Evolutionary conservation across 2,329 filamentous ascomycete species (phyloP), one percentile per base, ranked within the genome.

Genomic region (Pezicula neosporulosa): DNA sequence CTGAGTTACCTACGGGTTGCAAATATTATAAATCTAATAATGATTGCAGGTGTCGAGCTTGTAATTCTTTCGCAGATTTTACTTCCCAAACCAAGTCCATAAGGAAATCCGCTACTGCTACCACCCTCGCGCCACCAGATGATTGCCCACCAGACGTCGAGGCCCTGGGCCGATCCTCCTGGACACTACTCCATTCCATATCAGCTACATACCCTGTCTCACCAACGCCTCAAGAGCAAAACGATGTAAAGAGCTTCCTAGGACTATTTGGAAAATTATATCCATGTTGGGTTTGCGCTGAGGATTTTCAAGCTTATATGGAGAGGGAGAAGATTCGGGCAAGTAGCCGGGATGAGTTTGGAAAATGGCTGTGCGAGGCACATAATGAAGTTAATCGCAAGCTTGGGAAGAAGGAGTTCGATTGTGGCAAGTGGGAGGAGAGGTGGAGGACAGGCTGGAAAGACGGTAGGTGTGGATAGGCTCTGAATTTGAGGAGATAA

Each of bases 111-210:
- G 49, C 71, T 7, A 52, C 73, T 4, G 51, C 69, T 33, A 33
- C 9, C 30, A 33, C 30, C 4, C 30, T 33, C 12, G 51, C 67
- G n/a, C 66, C 73, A 13, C 75, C 78, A 7, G 56, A 75, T 51
- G 88, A 96, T 70, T 97, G 93, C 67, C 94, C 94, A 0, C 87
- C 94, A 1, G 92, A 97, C 66, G 90, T 97, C 57, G 90, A 96
- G 66, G 73, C 78, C 15, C 84, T 99, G 4, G 94, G 94, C 45
- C 89, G 91, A 56, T 86, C 85, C 54, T 89, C 90, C 12, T 99
- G 94, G 94, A 97, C 91, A 0, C 80, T 99, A 18, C 82, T 99
- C 1, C 94, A 99, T 75, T 87, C 88, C 8, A 89, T 99, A 58
- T 89, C 93, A 13, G 94, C 92, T 0, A 83, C 83, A 13, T 99